Base-by-base conservation (phyloP, 192 early-diverging fungal species). In the Coemansia sp. region DNA sequence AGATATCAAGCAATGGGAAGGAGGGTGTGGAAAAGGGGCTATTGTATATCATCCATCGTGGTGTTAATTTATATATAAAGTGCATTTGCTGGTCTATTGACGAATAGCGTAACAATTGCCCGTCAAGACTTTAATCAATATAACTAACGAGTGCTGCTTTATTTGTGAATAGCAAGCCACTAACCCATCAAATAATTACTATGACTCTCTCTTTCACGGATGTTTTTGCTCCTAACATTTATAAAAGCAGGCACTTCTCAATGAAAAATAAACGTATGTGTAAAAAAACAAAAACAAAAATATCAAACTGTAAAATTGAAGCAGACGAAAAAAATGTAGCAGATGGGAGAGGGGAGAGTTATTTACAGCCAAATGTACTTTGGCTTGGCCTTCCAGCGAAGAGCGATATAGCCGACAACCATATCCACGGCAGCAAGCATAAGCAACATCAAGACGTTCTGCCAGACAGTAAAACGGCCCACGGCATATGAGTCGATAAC, bases 321-420 rank as follows among this genome's bases (percentile, higher is more conserved):
- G n/a, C n/a, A n/a, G n/a, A n/a, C 1, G 35, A 37, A 37, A 46
- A 46, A 21, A 18, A 46, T 46, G n/a, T 46, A 46, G 20, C 43
- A 46, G 16, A 3, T 20, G 18, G 20, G 0, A 18, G 43, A 4
- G 35, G 1, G 35, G 35, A 0, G n/a, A n/a, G n/a, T n/a, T 43
- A 43, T 55, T 74, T 70, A 70, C 46, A 76, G 45, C 72, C 75
- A 82, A 65, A 78, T 78, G 42, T 62, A 74, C 55, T 58, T 74
- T 35, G 80, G 80, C 75, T 77, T 77, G 43, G 75, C 71, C 53
- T 68, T 66, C 71, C 75, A 82, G 64, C 75, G 71, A 23, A 82
- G 66, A n/a, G 70, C 63, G 8, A 59, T 29, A 46, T 82, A 77
- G 13, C 71, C 75, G 25, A 42, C 62, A 48, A 61, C 37, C 25